Conservation (phyloP, 306 rosid genomes). For the Rosa persica region DNA sequence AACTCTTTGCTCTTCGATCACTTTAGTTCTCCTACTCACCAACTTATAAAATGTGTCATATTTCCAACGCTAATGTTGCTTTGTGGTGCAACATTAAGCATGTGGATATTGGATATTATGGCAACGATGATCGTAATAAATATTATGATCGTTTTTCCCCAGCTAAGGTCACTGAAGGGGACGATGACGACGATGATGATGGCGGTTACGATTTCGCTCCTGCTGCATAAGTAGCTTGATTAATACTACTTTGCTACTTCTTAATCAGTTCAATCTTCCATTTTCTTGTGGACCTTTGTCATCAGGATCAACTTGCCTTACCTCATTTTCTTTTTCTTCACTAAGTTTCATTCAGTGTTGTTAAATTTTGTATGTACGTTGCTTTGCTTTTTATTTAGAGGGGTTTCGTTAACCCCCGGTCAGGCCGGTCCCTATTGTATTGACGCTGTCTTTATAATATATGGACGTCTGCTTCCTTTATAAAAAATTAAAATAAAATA, state of each 20-base stretch:
- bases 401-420: no score
- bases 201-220: conserved; percentile 48
- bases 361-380: no score
- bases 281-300: no score
- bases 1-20: background rate
- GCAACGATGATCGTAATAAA: background rate
- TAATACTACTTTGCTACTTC: no score
- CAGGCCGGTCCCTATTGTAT: no score
- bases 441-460: no score
- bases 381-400: no score
- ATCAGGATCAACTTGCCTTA: no score
- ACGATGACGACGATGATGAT: conserved; percentile 34
- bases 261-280: background rate
- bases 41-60: conserved; percentile 17
- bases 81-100: conserved; percentile 20
- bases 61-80: conserved; percentile 23
- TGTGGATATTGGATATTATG: background rate
- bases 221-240: conserved; percentile 32
- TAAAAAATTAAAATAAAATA: no score
- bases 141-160: background rate
- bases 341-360: no score
- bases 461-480: no score
- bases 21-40: background rate
- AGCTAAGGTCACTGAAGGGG: conserved; percentile 8
- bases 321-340: no score